Conservation (phyloP, 2,329 filamentous ascomycete species). For the Neonectria hederae region DNA sequence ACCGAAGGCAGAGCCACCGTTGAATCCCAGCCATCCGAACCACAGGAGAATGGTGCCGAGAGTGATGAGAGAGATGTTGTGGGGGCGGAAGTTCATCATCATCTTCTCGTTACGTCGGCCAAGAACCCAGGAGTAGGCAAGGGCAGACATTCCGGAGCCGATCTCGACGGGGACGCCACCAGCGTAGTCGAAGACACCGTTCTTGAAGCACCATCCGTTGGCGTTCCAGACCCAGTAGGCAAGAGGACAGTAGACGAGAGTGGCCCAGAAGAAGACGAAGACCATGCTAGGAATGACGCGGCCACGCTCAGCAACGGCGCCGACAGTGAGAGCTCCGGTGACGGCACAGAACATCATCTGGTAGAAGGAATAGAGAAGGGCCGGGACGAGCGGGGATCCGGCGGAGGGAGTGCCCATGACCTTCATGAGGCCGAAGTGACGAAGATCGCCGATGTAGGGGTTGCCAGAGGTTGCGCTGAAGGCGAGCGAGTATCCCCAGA, state of each 20-base stretch:
- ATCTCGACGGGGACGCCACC: slow-evolving; percentile 98
- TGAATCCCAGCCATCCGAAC: slow-evolving; percentile 99
- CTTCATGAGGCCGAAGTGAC: slow-evolving; percentile 88
- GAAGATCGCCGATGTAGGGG: slow-evolving; percentile 90
- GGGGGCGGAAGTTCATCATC: slow-evolving; percentile 99
- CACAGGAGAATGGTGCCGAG: slow-evolving; percentile 95
- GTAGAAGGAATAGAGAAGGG: slow-evolving; percentile 93
- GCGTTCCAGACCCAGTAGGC: slow-evolving; percentile 97
- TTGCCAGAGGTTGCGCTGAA: slow-evolving; percentile 85
- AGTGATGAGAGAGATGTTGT: slow-evolving; percentile 97
- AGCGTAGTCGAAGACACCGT: slow-evolving; percentile 95
- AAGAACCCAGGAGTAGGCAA: slow-evolving; percentile 95
- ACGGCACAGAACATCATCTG: slow-evolving; percentile 99
- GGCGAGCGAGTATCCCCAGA: slow-evolving; percentile 97
- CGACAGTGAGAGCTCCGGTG: slow-evolving; percentile 90
- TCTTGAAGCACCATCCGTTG: slow-evolving; percentile 91
- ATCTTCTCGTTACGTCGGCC: slow-evolving; percentile 97
- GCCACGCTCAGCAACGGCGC: slow-evolving; percentile 92
- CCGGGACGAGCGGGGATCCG: slow-evolving; percentile 87
- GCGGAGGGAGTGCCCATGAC: slow-evolving; percentile 86
- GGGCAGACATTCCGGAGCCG: slow-evolving; percentile 87
- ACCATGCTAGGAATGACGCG: slow-evolving; percentile 93
- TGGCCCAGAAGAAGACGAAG: slow-evolving; percentile 96
- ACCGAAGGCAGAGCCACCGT: slow-evolving; percentile 93
- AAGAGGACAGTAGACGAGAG: slow-evolving; percentile 95